Evolutionary conservation across 1,139 yeast species (phyloP).

Genomic region (Yamadazyma epiphylla): DNA sequence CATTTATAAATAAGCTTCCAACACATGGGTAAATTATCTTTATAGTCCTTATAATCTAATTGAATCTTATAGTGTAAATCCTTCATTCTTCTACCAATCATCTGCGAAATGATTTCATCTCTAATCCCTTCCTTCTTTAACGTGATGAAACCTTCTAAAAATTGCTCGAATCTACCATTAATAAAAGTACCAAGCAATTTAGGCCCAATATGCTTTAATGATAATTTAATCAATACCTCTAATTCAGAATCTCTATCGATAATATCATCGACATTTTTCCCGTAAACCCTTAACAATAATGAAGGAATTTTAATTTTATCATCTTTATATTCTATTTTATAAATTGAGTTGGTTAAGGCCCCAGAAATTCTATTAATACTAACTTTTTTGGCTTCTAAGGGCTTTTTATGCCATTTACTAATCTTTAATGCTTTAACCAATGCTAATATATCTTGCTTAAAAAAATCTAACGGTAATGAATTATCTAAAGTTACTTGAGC

Average conservation of each 20-base stretch:
- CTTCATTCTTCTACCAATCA: conserved; percentile 94
- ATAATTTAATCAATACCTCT: conserved; percentile 65
- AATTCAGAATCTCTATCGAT: conserved; percentile 86
- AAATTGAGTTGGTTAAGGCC: conserved; percentile 89
- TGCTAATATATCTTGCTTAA: conserved; percentile 75
- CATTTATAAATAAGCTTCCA: conserved; percentile 76
- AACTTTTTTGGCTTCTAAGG: conserved; percentile 43
- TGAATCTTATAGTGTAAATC: conserved; percentile 82
- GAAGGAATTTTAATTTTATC: conserved; percentile 30
- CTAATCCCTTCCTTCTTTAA: conserved; percentile 70
- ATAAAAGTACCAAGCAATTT: conserved; percentile 80
- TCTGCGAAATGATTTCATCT: conserved; percentile 70
- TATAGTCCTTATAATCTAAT: conserved; percentile 50
- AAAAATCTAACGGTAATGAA: conserved; percentile 74
- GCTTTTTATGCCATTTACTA: conserved; percentile 69
- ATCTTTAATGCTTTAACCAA: conserved; percentile 62
- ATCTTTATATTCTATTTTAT: conserved; percentile 52
- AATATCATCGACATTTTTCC: conserved; percentile 83
- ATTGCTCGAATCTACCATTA: conserved; percentile 92
- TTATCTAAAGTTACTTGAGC: conserved; percentile 55
- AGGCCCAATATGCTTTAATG: conserved; percentile 82
- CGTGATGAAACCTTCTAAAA: conserved; percentile 74
- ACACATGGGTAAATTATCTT: conserved; percentile 52
- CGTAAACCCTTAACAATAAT: conserved; percentile 77
- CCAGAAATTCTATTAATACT: conserved; percentile 68